Percentiles rank a stretch among this genome's conserved stretches.
Conservation (phyloP, 805 yeast genomes). For the Barnettozyma salicaria region DNA sequence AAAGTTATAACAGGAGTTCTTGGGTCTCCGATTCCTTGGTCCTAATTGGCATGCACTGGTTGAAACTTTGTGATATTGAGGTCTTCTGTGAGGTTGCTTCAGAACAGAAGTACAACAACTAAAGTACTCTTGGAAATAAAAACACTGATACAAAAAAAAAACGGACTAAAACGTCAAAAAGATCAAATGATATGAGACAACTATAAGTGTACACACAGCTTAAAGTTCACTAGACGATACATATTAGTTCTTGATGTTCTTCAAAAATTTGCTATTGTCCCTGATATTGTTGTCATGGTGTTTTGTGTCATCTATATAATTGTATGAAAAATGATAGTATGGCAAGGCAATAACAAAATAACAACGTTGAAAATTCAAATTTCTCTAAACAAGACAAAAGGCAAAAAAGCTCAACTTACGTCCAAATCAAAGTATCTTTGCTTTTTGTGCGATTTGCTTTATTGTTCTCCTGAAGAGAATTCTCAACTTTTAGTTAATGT, state of each 20-base stretch:
- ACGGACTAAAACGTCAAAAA: too few relatives aligned
- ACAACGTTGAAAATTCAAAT: background rate
- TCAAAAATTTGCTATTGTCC: background rate
- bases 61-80: background rate
- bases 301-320: constrained; percentile 5
- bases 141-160: background rate
- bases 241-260: background rate
- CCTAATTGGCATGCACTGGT: constrained; percentile 7
- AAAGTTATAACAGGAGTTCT: constrained; percentile 2
- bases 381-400: constrained; percentile 5
- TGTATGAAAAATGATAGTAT: background rate
- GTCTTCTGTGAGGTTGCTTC: constrained; percentile 1
- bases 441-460: constrained; percentile 8
- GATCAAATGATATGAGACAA: background rate
- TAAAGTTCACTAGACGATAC: background rate
- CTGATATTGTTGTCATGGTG: background rate
- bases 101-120: background rate
- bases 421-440: constrained; percentile 11
- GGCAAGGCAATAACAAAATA: background rate
- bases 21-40: constrained; percentile 2
- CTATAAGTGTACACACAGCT: background rate
- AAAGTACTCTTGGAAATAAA: background rate
- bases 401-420: constrained; percentile 13
- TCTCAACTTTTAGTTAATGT: constrained; percentile 1
- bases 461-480: constrained; percentile 1